phyloP scores from a whole-genome alignment of 352 stramenopile genomes.

The Phytophthora megakarya region DNA sequence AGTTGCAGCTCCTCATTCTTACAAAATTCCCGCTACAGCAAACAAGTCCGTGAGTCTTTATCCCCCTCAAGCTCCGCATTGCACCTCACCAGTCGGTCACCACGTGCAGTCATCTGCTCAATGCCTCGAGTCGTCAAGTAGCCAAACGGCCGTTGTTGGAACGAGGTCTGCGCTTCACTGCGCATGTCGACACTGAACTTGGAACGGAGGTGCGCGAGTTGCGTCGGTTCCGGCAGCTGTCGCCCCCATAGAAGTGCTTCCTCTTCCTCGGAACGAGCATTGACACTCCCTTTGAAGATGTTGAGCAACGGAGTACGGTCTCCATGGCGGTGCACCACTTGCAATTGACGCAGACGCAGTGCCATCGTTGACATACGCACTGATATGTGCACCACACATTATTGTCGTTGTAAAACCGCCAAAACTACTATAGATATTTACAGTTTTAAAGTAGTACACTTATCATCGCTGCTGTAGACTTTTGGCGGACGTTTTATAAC shows the following conservation, averaged over 20 bases:
- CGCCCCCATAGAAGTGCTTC: constrained; percentile 52
- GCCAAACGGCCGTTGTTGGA: constrained; percentile 70
- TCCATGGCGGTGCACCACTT: constrained; percentile 81
- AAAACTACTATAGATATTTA: background rate
- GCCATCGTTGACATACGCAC: constrained; percentile 16
- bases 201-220: constrained; percentile 44
- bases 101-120: constrained; percentile 66
- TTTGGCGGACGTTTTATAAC: background rate
- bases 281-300: constrained; percentile 50
- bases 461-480: no score
- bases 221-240: constrained; percentile 45
- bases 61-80: background rate
- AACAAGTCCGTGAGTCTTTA: constrained; percentile 9
- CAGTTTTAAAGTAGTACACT: background rate
- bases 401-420: constrained; percentile 31
- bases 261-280: constrained; percentile 33
- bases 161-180: constrained; percentile 24
- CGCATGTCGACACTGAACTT: constrained; percentile 34
- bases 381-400: constrained; percentile 27
- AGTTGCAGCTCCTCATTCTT: constrained; percentile 47
- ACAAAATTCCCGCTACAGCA: constrained; percentile 46
- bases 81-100: constrained; percentile 47
- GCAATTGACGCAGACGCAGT: constrained; percentile 70
- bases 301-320: constrained; percentile 81
- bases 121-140: constrained; percentile 70